These are phyloP conservation scores for Thelephora ganbajun DNA, from an alignment of 768 basidiomycete species.

Conservation along the genomic window DNA sequence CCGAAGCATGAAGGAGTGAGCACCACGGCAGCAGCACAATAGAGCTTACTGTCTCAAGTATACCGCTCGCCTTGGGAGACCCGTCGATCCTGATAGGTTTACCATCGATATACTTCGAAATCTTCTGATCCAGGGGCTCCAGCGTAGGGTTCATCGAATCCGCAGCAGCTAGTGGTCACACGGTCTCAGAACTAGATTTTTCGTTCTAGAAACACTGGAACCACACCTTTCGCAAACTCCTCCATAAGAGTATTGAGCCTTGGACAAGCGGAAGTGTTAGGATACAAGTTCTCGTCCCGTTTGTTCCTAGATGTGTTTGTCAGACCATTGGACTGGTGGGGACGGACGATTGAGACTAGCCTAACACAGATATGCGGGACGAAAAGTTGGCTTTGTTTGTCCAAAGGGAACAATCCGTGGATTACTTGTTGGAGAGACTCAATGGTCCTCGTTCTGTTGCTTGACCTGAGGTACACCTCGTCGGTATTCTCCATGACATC, in stretches of 20 bases:
- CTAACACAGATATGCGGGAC: constrained; percentile 26
- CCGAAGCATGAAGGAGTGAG: not conserved
- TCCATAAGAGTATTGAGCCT: constrained; percentile 47
- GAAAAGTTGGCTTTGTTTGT: constrained; percentile 29
- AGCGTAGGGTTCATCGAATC: constrained; percentile 47
- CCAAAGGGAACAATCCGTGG: constrained; percentile 54
- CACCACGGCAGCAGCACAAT: not conserved
- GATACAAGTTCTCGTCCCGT: constrained; percentile 56
- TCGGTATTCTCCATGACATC: constrained; percentile 27
- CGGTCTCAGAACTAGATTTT: not conserved
- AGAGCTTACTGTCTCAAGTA: constrained; percentile 50
- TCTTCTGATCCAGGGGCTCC: constrained; percentile 41
- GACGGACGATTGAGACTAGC: too few relatives aligned
- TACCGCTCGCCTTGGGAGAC: constrained; percentile 58
- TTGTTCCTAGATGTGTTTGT: constrained; percentile 39
- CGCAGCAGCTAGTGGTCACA: constrained; percentile 38
- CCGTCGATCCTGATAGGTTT: constrained; percentile 64
- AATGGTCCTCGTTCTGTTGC: constrained; percentile 65
- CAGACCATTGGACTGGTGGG: too few relatives aligned
- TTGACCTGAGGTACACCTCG: constrained; percentile 54
- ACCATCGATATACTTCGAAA: constrained; percentile 59
- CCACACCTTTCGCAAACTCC: constrained; percentile 50
- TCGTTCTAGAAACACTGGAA: not conserved
- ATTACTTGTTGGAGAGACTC: constrained; percentile 63
- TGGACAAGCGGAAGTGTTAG: constrained; percentile 57